These are phyloP conservation scores for Phaeotremella skinneri DNA, from an alignment of 768 basidiomycete genomes.

Conservation along the genomic window DNA sequence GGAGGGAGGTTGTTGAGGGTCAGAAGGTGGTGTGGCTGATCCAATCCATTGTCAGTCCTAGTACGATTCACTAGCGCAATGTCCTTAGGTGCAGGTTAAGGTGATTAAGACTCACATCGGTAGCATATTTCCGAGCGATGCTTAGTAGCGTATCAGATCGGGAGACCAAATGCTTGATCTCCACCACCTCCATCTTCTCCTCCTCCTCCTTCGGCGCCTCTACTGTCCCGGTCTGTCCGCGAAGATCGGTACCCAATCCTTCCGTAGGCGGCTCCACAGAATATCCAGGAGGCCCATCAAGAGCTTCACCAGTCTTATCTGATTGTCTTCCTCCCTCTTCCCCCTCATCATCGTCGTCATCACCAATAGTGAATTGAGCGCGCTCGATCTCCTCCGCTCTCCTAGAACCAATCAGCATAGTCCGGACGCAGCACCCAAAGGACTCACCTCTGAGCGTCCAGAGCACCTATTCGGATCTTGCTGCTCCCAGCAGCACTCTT, in stretches of 20 bases:
- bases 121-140: conserved; percentile 39
- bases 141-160: conserved; percentile 37
- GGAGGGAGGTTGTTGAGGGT: conserved; percentile 44
- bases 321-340: conserved; percentile 3
- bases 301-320: not conserved
- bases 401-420: conserved; percentile 5
- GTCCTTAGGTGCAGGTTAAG: not conserved
- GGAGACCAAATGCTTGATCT: conserved; percentile 35
- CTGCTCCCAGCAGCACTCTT: conserved; percentile 16
- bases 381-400: conserved; percentile 15
- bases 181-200: conserved; percentile 26
- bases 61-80: no score
- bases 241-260: not conserved
- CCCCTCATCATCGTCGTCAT: conserved; percentile 30
- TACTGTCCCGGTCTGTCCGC: not conserved
- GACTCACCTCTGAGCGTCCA: conserved; percentile 6
- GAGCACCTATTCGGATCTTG: conserved; percentile 6
- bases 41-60: not conserved
- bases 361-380: conserved; percentile 36
- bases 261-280: not conserved
- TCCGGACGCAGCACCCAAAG: not conserved
- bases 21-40: conserved; percentile 46
- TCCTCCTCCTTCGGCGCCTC: conserved; percentile 14
- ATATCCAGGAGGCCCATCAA: conserved; percentile 24
- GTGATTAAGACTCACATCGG: conserved; percentile 42